phyloP scores from a whole-genome alignment of 2,329 filamentous ascomycete species.

The Catunica adiposa region DNA sequence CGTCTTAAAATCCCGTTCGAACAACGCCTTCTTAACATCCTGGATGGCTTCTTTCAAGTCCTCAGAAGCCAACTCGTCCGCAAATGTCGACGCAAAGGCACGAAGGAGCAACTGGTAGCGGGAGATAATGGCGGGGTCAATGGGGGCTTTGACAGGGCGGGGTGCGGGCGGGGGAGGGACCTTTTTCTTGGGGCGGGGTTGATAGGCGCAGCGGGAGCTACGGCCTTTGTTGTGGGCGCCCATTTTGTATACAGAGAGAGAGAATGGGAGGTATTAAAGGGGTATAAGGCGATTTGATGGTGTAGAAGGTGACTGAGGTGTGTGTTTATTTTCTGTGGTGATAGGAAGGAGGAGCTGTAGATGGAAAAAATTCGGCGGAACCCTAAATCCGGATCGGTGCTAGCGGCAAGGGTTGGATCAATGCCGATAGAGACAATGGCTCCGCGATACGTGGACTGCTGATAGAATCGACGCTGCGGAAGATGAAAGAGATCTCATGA shows the following conservation, averaged over 20 bases:
- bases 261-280: not conserved
- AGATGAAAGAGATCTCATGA: no score
- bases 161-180: not conserved
- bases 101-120: constrained; percentile 35
- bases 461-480: no score
- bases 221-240: constrained; percentile 11
- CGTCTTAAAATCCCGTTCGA: constrained; percentile 62
- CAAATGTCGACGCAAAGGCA: constrained; percentile 53
- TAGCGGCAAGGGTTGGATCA: no score
- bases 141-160: constrained; percentile 3
- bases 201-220: constrained; percentile 14
- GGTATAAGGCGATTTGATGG: not conserved
- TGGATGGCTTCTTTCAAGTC: constrained; percentile 47
- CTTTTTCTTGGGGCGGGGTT: constrained; percentile 14
- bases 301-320: not conserved
- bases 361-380: not conserved
- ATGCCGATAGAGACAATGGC: no score
- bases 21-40: constrained; percentile 71
- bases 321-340: not conserved
- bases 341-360: not conserved
- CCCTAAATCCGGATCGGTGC: no score
- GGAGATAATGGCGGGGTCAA: constrained; percentile 5
- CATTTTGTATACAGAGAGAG: not conserved
- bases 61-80: constrained; percentile 29
- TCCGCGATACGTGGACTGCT: no score